Evolutionary conservation across 1,284 basidiomycete species (phyloP).

Genomic region (Rhodotorula mucilaginosa): DNA sequence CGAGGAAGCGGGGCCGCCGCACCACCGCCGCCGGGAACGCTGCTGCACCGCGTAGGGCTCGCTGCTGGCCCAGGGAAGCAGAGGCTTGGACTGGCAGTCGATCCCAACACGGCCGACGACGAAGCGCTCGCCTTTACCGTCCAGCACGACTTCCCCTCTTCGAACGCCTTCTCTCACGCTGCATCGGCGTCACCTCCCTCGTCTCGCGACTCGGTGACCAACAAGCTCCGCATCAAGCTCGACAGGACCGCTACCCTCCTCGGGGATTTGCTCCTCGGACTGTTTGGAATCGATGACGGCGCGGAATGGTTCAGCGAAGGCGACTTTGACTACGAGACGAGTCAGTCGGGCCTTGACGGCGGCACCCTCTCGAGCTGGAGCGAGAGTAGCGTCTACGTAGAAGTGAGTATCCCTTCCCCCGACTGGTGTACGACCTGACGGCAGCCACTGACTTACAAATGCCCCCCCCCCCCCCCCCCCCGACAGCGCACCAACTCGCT

Average conservation of each 20-base stretch:
- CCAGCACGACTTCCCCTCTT: not conserved
- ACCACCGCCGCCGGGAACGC: not conserved
- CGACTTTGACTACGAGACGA: constrained; percentile 17
- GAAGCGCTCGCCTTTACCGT: constrained; percentile 12
- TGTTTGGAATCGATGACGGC: constrained; percentile 24
- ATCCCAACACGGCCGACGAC: not conserved
- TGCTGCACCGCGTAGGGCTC: not conserved
- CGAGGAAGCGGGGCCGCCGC: not conserved
- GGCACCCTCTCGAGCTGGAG: constrained; percentile 57
- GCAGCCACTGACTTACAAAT: no score
- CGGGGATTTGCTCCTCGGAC: constrained; percentile 18
- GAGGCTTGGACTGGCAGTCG: not conserved
- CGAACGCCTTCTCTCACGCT: not conserved
- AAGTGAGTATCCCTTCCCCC: constrained; percentile 65
- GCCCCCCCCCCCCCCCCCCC: not conserved
- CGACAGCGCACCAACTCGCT: constrained; percentile 32
- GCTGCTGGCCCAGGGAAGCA: not conserved
- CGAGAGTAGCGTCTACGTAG: constrained; percentile 72
- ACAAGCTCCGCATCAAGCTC: not conserved
- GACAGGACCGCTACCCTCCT: not conserved
- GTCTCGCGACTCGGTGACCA: not conserved
- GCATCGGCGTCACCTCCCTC: no score
- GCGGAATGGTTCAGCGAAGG: constrained; percentile 18
- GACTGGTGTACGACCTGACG: accelerated
- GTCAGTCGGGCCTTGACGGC: constrained; percentile 1